These are phyloP conservation scores for Kingdonia uniflora DNA, from an alignment of 164 flowering plant species.

Conservation along the genomic window DNA sequence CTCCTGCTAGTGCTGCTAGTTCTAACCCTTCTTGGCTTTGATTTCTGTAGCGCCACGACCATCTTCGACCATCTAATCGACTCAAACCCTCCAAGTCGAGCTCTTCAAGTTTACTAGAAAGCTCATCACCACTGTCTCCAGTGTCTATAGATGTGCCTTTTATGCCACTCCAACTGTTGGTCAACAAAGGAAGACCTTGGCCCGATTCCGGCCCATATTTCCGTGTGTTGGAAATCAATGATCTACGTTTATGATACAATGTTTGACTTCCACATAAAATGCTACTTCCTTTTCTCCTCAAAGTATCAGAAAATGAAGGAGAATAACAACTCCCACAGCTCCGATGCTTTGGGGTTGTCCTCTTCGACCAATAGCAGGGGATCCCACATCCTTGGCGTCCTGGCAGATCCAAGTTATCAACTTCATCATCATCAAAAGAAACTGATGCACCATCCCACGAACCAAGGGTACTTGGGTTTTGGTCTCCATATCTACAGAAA, in stretches of 20 bases:
- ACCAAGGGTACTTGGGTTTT: conserved; percentile 54
- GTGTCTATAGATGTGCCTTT: conserved; percentile 56
- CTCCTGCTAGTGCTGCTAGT: conserved; percentile 36
- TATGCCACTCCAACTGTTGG: conserved; percentile 36
- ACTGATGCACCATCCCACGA: conserved; percentile 77
- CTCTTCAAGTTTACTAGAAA: conserved; percentile 81
- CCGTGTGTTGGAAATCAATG: conserved; percentile 29
- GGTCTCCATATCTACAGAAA: conserved; percentile 30
- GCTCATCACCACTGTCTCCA: conserved; percentile 68
- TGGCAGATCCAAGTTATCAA: conserved; percentile 59
- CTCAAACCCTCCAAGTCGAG: conserved; percentile 90
- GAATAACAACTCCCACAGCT: conserved; percentile 61
- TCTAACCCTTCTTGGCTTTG: conserved; percentile 70
- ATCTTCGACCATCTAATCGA: conserved; percentile 87
- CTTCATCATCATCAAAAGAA: conserved; percentile 62
- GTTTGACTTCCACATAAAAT: conserved; percentile 65
- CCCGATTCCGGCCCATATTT: conserved; percentile 34
- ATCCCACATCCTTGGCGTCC: conserved; percentile 86
- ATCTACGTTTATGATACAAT: conserved; percentile 25
- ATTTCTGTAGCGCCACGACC: conserved; percentile 61
- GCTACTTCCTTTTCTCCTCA: conserved; percentile 74
- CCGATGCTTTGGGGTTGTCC: conserved; percentile 44
- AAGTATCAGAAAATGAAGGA: conserved; percentile 82
- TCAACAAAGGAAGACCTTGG: conserved; percentile 60
- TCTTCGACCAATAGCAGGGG: conserved; percentile 86